Percentiles rank a stretch among this genome's conserved stretches.
phyloP scores from a whole-genome alignment of 2,329 filamentous ascomycete genomes.

The Ceratocystis diversiconidia region DNA sequence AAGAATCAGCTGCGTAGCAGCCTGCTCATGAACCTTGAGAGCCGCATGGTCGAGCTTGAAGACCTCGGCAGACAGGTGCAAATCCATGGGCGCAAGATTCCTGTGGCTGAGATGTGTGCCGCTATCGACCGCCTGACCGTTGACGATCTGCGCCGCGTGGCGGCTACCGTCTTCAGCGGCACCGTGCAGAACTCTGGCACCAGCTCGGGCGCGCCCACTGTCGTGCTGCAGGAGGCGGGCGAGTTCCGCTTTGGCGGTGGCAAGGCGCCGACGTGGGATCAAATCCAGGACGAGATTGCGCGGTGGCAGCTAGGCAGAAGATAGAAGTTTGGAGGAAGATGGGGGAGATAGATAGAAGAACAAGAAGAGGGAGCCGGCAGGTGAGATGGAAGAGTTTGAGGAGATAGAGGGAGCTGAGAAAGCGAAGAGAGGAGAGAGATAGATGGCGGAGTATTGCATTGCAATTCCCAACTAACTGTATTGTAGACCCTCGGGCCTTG shows the following conservation, averaged over 20 bases:
- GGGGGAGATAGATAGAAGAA: background rate
- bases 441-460: background rate
- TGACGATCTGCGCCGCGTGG: slow-evolving; percentile 67
- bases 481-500: slow-evolving; percentile 4
- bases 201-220: slow-evolving; percentile 80
- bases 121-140: slow-evolving; percentile 74
- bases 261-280: slow-evolving; percentile 64
- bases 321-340: background rate
- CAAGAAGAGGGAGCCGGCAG: too few relatives aligned
- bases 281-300: slow-evolving; percentile 76
- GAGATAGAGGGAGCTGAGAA: background rate
- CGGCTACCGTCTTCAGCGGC: slow-evolving; percentile 63
- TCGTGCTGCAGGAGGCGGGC: slow-evolving; percentile 85
- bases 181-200: slow-evolving; percentile 57
- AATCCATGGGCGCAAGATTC: slow-evolving; percentile 85
- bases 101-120: slow-evolving; percentile 82
- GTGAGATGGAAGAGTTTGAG: background rate
- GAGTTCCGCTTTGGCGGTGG: slow-evolving; percentile 34
- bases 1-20: slow-evolving; percentile 92
- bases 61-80: slow-evolving; percentile 91
- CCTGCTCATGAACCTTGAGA: slow-evolving; percentile 94
- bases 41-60: slow-evolving; percentile 92
- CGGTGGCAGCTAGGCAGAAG: slow-evolving; percentile 52
- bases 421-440: background rate
- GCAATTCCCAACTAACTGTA: background rate